Percentiles rank a stretch among this genome's conserved stretches.
Evolutionary conservation across 176 grass and related monocot genomes (phyloP).

Genomic region (Eleusine coracana): DNA sequence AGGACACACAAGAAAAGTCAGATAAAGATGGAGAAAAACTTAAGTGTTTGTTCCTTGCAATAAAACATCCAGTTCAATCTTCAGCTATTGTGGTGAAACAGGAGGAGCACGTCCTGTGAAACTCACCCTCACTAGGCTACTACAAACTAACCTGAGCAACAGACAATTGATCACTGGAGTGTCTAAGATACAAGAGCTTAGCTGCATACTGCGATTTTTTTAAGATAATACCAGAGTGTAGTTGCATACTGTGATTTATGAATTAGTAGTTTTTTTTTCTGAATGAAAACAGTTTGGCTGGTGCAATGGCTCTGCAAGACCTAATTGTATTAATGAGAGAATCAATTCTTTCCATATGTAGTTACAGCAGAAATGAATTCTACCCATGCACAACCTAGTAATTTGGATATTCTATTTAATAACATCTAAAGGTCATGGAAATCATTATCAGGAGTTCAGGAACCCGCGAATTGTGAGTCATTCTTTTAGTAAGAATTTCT

Average conservation of each 20-base stretch:
- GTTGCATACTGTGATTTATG: neutral
- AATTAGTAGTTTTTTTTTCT: neutral
- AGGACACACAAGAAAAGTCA: neutral
- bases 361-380: neutral
- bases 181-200: slow-evolving; percentile 9
- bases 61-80: slow-evolving; percentile 4
- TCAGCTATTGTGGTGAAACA: neutral
- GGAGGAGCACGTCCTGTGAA: neutral
- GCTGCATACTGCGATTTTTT: neutral
- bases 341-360: neutral
- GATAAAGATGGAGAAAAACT: neutral
- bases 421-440: neutral
- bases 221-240: neutral
- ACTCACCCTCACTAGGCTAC: neutral
- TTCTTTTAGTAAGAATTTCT: neutral
- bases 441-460: slow-evolving; percentile 6
- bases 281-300: neutral
- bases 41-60: neutral
- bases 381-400: neutral
- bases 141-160: neutral
- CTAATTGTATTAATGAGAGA: neutral
- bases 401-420: neutral
- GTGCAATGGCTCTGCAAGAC: neutral
- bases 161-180: neutral
- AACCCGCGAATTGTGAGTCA: neutral